Evolutionary conservation across 2,329 filamentous ascomycete species (phyloP), one percentile per base, ranked within the genome.

Genomic region (Hirsutella rhossiliensis): DNA sequence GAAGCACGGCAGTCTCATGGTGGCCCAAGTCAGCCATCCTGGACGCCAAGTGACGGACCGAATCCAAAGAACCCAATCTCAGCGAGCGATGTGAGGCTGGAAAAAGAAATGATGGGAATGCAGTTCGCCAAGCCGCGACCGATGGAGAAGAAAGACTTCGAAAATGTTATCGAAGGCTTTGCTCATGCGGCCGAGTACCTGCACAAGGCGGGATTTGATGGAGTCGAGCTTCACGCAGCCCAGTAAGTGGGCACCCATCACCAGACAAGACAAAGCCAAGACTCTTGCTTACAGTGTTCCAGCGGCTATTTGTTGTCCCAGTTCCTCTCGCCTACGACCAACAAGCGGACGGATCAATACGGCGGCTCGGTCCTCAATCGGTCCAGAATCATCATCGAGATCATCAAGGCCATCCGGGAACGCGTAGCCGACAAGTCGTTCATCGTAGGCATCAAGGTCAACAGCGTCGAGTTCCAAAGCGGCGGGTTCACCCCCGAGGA

Each of bases 11-110:
- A 72, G 66, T 43, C 62, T 84, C 40, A 66, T 82, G 20, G 57
- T 84, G 13, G 76, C 62, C 0, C 80, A 85, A 54, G 65, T 84
- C 44, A 71, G 66, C 43, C 80, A 84, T 51, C 76, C 79, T 0
- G 80, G 80, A 7, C 46, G 49, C 20, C 50, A 52, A 30, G 50
- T 51, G 8, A 23, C 30, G 11, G 41, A 45, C 3, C n/a, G 20
- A 11, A 43, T 51, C 15, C 57, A 61, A 53, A 56, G 32, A 49
- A 64, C 34, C 63, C 67, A 5, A 62, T 71, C 40, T 67, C 66
- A 9, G 59, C 68, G 1, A 64, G 60, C 18, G 65, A 63, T 23
- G 51, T 68, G 2, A 60, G 60, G 38, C 55, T 64, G 5, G 48
- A 57, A 51, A 45, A 40, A 20, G 48, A 46, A 13, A 37, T 51